These are phyloP conservation scores for Tricholoma furcatifolium DNA, from an alignment of 768 basidiomycete species.

Conservation along the genomic window DNA sequence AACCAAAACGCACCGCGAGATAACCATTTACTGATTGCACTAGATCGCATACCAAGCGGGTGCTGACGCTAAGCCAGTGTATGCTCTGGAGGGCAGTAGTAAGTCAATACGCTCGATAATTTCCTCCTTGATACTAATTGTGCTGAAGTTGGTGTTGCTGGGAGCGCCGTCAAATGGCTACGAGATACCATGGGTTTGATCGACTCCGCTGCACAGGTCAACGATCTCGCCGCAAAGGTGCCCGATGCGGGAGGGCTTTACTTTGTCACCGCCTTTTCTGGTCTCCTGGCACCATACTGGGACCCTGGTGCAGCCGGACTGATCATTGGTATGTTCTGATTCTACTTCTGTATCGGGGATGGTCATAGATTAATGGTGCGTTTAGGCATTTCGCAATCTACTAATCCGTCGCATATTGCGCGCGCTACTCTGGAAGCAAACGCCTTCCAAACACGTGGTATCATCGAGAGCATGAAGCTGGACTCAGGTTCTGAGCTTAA, in stretches of 20 bases:
- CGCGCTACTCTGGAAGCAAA: slow-evolving; percentile 96
- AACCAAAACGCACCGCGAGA: not conserved
- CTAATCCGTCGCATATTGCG: slow-evolving; percentile 89
- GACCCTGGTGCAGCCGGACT: slow-evolving; percentile 88
- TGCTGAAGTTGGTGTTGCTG: slow-evolving; percentile 81
- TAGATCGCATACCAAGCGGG: slow-evolving; percentile 92
- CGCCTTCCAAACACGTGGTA: slow-evolving; percentile 93
- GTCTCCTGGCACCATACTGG: slow-evolving; percentile 97
- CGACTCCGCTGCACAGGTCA: slow-evolving; percentile 77
- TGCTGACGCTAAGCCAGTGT: slow-evolving; percentile 72
- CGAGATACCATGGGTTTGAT: slow-evolving; percentile 90
- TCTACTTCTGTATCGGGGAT: not conserved
- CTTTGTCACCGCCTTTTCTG: slow-evolving; percentile 96
- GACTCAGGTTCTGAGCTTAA: slow-evolving; percentile 82
- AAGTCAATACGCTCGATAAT: slow-evolving; percentile 29
- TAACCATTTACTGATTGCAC: slow-evolving; percentile 6
- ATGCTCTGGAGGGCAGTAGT: slow-evolving; percentile 95
- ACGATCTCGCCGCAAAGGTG: slow-evolving; percentile 75
- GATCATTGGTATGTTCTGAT: slow-evolving; percentile 59
- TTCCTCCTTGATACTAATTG: not conserved
- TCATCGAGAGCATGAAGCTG: slow-evolving; percentile 92
- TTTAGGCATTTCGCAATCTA: slow-evolving; percentile 78
- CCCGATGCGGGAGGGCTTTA: slow-evolving; percentile 85
- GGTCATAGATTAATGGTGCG: not conserved
- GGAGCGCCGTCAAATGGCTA: slow-evolving; percentile 95